Evolutionary conservation across 148 eudicot species (phyloP).

Genomic region (Beta vulgaris): DNA sequence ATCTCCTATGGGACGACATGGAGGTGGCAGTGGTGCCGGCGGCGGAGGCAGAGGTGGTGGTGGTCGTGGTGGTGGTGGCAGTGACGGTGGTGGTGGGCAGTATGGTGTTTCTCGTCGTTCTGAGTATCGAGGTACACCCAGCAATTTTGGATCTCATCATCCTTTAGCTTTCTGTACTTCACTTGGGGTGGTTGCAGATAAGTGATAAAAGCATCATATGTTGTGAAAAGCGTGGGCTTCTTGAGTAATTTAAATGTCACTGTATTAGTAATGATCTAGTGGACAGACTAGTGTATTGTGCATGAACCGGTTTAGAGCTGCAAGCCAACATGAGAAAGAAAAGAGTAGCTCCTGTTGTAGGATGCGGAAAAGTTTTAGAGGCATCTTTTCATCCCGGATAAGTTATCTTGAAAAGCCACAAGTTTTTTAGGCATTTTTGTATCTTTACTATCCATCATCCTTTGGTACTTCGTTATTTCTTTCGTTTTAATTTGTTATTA

Average conservation of each 20-base stretch:
- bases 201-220: not conserved
- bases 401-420: not conserved
- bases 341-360: not conserved
- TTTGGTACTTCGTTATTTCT: not conserved
- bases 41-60: slow-evolving; percentile 24
- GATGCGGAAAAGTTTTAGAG: not conserved
- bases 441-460: not conserved
- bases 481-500: not conserved
- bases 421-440: not conserved
- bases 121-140: slow-evolving; percentile 34
- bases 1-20: slow-evolving; percentile 27
- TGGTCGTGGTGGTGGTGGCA: slow-evolving; percentile 20
- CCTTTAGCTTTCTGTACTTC: not conserved
- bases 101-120: slow-evolving; percentile 33
- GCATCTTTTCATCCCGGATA: not conserved
- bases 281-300: not conserved
- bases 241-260: not conserved
- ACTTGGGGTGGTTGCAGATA: not conserved
- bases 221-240: not conserved
- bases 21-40: slow-evolving; percentile 7
- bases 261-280: not conserved
- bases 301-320: slow-evolving; percentile 1
- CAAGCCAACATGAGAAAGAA: not conserved
- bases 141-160: not conserved
- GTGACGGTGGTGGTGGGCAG: slow-evolving; percentile 20